Evolutionary conservation across 2,329 filamentous ascomycete species (phyloP).

Genomic region (Phaeoacremonium minimum): DNA sequence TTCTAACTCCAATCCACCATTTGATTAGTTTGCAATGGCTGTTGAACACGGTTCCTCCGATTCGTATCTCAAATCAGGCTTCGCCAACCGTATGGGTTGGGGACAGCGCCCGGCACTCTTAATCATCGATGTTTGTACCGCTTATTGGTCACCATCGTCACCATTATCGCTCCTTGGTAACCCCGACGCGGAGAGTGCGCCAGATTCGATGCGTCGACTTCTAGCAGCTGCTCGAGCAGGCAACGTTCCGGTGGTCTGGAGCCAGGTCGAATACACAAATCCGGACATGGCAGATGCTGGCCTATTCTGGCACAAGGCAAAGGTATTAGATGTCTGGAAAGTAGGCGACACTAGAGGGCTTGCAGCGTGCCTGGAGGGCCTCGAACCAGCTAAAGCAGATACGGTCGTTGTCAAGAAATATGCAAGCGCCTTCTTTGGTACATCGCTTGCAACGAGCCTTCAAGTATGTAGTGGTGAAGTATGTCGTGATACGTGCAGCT

Average conservation of each 20-base stretch:
- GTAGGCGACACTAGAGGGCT: constrained; percentile 29
- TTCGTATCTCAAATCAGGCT: constrained; percentile 27
- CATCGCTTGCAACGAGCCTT: constrained; percentile 30
- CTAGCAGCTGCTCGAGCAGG: constrained; percentile 32
- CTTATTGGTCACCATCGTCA: constrained; percentile 36
- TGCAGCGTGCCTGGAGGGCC: constrained; percentile 27
- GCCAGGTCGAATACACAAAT: constrained; percentile 33
- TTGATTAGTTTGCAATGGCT: too few species aligned
- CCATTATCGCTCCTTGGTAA: constrained; percentile 33
- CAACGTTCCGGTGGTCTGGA: constrained; percentile 36
- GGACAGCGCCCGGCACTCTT: constrained; percentile 34
- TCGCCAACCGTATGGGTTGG: constrained; percentile 37
- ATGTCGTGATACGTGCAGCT: constrained; percentile 15
- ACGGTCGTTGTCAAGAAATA: constrained; percentile 35
- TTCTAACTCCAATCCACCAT: too few species aligned
- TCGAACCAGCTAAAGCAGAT: constrained; percentile 29
- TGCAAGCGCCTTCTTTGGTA: constrained; percentile 39
- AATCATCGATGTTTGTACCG: constrained; percentile 41
- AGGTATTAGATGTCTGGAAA: constrained; percentile 34
- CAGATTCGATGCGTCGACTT: constrained; percentile 31
- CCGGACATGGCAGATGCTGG: constrained; percentile 39
- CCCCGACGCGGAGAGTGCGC: constrained; percentile 25
- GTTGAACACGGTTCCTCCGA: constrained; percentile 1
- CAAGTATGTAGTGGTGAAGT: too few species aligned
- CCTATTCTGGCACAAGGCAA: constrained; percentile 35